Conservation (phyloP, 2,329 filamentous ascomycete genomes). For the Penicillium sp. region DNA sequence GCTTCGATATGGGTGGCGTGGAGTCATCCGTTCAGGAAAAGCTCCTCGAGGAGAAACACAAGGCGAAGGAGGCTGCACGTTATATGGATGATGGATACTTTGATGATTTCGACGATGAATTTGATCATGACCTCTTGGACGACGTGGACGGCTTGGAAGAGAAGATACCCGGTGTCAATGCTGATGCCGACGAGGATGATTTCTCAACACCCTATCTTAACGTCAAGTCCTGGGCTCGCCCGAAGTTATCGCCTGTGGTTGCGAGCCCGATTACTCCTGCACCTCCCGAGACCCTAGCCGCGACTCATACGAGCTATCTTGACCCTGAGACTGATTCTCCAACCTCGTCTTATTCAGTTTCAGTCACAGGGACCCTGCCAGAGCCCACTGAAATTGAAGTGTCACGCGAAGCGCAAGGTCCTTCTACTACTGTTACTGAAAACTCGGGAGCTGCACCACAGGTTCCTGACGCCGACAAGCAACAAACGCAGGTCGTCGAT, state of each 20-base stretch:
- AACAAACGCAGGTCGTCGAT: conserved; percentile 12
- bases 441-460: background rate
- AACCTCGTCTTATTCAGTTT: background rate
- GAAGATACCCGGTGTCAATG: conserved; percentile 47
- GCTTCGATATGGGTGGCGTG: conserved; percentile 58
- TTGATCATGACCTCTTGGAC: conserved; percentile 43
- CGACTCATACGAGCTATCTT: conserved; percentile 1
- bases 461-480: background rate
- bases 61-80: conserved; percentile 49
- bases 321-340: background rate
- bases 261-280: conserved; percentile 32
- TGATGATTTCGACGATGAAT: conserved; percentile 44
- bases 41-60: conserved; percentile 59
- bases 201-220: conserved; percentile 28
- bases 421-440: background rate
- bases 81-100: conserved; percentile 32
- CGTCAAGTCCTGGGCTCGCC: conserved; percentile 32
- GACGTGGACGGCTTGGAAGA: conserved; percentile 46
- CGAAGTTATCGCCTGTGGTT: conserved; percentile 36
- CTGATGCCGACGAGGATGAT: conserved; percentile 43
- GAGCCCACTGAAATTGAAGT: background rate
- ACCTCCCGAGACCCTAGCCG: conserved; percentile 11
- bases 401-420: background rate
- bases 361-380: background rate
- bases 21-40: conserved; percentile 59